Evolutionary conservation across 148 eudicot species (phyloP).

Genomic region (Fagopyrum tataricum): DNA sequence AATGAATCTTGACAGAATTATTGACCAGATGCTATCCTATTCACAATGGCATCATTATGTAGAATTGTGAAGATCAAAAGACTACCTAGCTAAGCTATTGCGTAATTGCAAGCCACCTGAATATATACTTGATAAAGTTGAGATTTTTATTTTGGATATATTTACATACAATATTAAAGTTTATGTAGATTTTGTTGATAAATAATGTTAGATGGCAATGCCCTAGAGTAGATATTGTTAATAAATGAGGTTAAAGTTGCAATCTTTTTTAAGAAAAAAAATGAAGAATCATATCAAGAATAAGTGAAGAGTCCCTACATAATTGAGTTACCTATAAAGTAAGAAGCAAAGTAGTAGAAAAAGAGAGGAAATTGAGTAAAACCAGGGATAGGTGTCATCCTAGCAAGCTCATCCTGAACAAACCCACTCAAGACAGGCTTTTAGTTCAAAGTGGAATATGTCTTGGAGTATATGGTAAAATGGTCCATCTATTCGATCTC

Average conservation of each 20-base stretch:
- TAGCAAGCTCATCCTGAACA: not conserved
- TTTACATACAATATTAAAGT: not conserved
- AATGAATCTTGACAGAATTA: conserved; percentile 5
- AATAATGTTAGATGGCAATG: not conserved
- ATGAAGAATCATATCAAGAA: not conserved
- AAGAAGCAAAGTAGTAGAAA: not conserved
- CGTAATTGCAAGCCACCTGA: not conserved
- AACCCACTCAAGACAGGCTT: conserved; percentile 4
- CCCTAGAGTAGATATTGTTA: conserved; percentile 3
- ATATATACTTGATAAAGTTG: not conserved
- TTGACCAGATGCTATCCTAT: conserved; percentile 1
- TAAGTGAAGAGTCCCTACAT: not conserved
- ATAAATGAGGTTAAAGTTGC: not conserved
- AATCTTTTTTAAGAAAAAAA: not conserved
- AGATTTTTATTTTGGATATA: not conserved
- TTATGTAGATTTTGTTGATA: not conserved
- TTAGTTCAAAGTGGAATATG: not conserved
- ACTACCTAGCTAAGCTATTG: not conserved
- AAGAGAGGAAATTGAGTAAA: conserved; percentile 5
- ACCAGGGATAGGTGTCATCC: conserved; percentile 7
- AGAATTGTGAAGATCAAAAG: not conserved
- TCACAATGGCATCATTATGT: not conserved
- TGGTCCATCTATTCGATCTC: not conserved
- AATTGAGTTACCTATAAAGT: conserved; percentile 10
- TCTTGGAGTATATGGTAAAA: not conserved